A percentile compares a stretch with the other conserved stretches of the same genome.
Evolutionary conservation across 495 filamentous ascomycete genomes (phyloP).

Genomic region (Hypoxylon trugodes): DNA sequence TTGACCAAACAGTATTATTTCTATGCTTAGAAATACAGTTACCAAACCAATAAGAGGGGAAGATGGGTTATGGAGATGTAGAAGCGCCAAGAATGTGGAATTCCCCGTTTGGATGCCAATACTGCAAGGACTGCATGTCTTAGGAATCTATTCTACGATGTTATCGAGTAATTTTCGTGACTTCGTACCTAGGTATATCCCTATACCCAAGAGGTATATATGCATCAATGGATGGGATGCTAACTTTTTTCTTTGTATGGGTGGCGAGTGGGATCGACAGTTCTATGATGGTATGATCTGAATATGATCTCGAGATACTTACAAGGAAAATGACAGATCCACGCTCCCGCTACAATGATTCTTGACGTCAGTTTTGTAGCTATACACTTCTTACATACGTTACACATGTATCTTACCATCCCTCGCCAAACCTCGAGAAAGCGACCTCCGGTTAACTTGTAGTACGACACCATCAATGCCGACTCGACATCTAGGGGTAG

Average conservation of each 20-base stretch:
- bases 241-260: no score
- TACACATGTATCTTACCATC: not conserved
- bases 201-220: no score
- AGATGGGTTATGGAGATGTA: conserved; percentile 1
- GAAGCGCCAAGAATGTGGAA: conserved; percentile 13
- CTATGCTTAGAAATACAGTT: conserved; percentile 30
- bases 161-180: conserved; percentile 25
- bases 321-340: not conserved
- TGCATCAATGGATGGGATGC: no score
- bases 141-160: conserved; percentile 33
- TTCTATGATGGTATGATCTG: conserved; percentile 34
- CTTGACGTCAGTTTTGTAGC: conserved; percentile 31
- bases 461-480: not conserved
- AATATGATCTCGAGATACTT: conserved; percentile 7
- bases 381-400: no score
- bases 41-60: conserved; percentile 9
- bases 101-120: conserved; percentile 1
- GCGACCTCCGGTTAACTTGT: not conserved
- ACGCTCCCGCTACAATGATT: not conserved
- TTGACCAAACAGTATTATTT: conserved; percentile 23
- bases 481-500: not conserved
- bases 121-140: not conserved
- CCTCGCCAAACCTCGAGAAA: not conserved
- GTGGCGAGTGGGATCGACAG: conserved; percentile 34
- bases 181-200: not conserved